Percentiles rank a stretch among this genome's conserved stretches.
Conservation (phyloP, 345 rosid species). For the Citrus cavaleriei region DNA sequence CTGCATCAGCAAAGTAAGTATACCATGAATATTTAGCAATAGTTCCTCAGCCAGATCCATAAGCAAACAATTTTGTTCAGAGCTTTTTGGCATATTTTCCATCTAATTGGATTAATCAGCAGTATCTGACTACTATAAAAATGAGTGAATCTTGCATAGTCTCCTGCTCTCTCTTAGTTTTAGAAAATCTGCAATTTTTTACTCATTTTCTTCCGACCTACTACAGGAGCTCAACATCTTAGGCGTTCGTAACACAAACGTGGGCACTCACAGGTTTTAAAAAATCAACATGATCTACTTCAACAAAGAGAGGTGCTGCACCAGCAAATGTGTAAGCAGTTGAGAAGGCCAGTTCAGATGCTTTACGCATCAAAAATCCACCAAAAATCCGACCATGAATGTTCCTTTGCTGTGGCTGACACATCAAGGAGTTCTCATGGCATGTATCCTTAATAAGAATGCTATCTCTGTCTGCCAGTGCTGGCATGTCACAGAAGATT, state of each 20-base stretch:
- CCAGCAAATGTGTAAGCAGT: slow-evolving; percentile 89
- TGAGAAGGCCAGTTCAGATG: slow-evolving; percentile 80
- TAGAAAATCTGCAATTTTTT: neutral
- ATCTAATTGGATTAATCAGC: neutral
- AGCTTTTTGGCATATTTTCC: neutral
- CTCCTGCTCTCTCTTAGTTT: no score
- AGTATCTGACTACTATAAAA: neutral
- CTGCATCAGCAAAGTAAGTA: slow-evolving; percentile 31
- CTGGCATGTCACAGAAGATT: slow-evolving; percentile 85
- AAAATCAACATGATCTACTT: slow-evolving; percentile 91
- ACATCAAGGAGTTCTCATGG: slow-evolving; percentile 68
- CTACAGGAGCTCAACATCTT: neutral
- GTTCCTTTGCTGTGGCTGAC: slow-evolving; percentile 90
- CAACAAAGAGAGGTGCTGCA: slow-evolving; percentile 64
- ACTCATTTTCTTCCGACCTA: neutral
- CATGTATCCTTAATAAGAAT: slow-evolving; percentile 66
- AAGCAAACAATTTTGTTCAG: neutral
- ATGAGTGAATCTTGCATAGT: no score
- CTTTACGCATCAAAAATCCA: slow-evolving; percentile 85
- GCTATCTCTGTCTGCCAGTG: slow-evolving; percentile 86
- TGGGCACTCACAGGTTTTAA: slow-evolving; percentile 63
- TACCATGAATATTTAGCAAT: neutral
- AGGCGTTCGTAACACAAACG: neutral
- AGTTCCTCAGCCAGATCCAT: neutral
- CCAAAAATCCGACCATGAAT: slow-evolving; percentile 85